Conservation (phyloP, 805 yeast species). For the Wickerhamiella qilinensis region DNA sequence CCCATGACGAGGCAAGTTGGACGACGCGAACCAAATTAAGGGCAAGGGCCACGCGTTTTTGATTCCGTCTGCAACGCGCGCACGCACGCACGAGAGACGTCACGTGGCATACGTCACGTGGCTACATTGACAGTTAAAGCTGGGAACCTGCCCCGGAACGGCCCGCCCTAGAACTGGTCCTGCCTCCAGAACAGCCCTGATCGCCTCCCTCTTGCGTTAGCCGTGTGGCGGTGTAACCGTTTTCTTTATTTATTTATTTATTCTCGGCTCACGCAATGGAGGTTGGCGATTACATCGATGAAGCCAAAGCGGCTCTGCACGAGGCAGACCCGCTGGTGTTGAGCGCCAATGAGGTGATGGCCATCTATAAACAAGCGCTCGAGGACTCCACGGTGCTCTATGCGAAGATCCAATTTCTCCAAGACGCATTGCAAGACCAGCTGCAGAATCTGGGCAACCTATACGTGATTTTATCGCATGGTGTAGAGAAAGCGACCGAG, state of each 20-base stretch:
- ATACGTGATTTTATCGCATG: conserved; percentile 20
- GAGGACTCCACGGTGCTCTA: conserved; percentile 27
- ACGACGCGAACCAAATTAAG: neutral
- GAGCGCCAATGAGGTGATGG: conserved; percentile 30
- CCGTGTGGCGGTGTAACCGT: too few relatives aligned
- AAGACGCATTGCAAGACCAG: conserved; percentile 33
- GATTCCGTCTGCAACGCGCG: too few relatives aligned
- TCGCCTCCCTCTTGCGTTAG: too few relatives aligned
- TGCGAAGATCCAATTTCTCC: conserved; percentile 30
- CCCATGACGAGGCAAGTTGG: conserved; percentile 4
- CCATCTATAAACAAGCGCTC: conserved; percentile 17
- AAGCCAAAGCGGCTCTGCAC: conserved; percentile 32
- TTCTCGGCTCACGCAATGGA: too few relatives aligned
- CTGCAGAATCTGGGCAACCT: conserved; percentile 21
- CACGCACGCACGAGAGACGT: too few relatives aligned
- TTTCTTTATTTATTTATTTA: too few relatives aligned
- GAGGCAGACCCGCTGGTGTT: conserved; percentile 36
- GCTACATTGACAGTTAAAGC: too few relatives aligned
- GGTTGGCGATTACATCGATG: conserved; percentile 15
- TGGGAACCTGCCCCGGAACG: too few relatives aligned
- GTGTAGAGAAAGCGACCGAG: conserved; percentile 11
- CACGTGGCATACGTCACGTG: too few relatives aligned
- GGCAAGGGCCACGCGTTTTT: neutral
- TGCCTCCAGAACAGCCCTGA: too few relatives aligned
- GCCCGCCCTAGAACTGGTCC: too few relatives aligned